Conservation (phyloP, 768 basidiomycete genomes). For the Termitomyces sp. region DNA sequence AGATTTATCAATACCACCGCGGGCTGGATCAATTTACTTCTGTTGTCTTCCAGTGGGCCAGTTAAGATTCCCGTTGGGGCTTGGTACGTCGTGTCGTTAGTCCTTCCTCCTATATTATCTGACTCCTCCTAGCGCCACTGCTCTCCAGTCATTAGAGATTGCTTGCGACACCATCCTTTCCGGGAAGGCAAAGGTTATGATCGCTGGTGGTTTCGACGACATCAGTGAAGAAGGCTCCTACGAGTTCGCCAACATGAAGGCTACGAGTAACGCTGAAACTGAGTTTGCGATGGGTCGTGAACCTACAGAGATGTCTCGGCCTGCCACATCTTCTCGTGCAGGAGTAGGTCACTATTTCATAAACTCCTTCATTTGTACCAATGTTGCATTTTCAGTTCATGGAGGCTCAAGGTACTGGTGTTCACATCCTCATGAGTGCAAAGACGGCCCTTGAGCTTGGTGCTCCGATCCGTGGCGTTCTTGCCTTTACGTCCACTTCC, state of each 20-base stretch:
- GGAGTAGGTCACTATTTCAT: conserved; percentile 53
- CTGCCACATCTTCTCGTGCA: conserved; percentile 91
- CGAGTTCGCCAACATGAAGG: conserved; percentile 99
- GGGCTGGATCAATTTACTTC: conserved; percentile 93
- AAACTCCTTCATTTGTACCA: conserved; percentile 6
- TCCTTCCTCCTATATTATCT: conserved; percentile 7
- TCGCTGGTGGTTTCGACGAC: conserved; percentile 98
- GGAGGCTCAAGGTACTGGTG: conserved; percentile 96
- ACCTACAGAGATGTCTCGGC: conserved; percentile 98
- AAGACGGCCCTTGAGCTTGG: conserved; percentile 95
- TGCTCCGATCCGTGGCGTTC: conserved; percentile 86
- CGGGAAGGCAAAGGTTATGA: conserved; percentile 99
- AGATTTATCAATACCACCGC: conserved; percentile 99
- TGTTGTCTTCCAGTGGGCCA: conserved; percentile 94
- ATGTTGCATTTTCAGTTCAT: conserved; percentile 57
- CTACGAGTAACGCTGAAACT: conserved; percentile 93
- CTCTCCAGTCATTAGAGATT: conserved; percentile 96
- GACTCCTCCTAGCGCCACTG: conserved; percentile 67
- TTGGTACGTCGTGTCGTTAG: conserved; percentile 51
- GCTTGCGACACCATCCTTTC: conserved; percentile 93
- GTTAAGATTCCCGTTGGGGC: conserved; percentile 99
- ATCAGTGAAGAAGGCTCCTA: conserved; percentile 97
- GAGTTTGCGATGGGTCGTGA: conserved; percentile 99
- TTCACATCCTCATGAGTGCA: conserved; percentile 96
- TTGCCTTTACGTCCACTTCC: conserved; percentile 95